These are phyloP conservation scores for Talaromyces nanjingensis DNA, from an alignment of 495 filamentous ascomycete species.

Conservation along the genomic window DNA sequence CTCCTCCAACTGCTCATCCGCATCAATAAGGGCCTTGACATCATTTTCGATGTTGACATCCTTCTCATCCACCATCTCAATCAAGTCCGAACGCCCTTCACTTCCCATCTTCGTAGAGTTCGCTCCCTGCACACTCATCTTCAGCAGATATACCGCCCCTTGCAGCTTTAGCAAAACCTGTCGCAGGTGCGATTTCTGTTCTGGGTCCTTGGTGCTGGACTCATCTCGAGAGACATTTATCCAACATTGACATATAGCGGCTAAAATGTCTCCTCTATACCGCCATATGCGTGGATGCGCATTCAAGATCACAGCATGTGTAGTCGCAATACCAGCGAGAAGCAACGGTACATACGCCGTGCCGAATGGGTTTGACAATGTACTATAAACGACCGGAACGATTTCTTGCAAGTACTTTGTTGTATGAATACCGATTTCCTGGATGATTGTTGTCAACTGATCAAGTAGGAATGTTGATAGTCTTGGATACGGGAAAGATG, in stretches of 20 bases:
- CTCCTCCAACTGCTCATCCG: slow-evolving; percentile 25
- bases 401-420: slow-evolving; percentile 72
- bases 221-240: slow-evolving; percentile 44
- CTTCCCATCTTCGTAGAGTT: slow-evolving; percentile 15
- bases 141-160: slow-evolving; percentile 28
- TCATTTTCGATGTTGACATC: slow-evolving; percentile 19
- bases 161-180: slow-evolving; percentile 42
- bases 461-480: slow-evolving; percentile 50
- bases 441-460: slow-evolving; percentile 45
- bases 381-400: slow-evolving; percentile 57
- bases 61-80: slow-evolving; percentile 19
- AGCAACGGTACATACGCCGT: slow-evolving; percentile 50
- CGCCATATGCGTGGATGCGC: slow-evolving; percentile 65
- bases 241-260: slow-evolving; percentile 61
- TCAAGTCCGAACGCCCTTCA: slow-evolving; percentile 11
- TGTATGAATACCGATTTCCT: slow-evolving; percentile 57
- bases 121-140: slow-evolving; percentile 24
- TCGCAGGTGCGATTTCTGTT: slow-evolving; percentile 9
- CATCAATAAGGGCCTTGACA: slow-evolving; percentile 27
- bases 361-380: slow-evolving; percentile 65
- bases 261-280: slow-evolving; percentile 65
- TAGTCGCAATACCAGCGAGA: slow-evolving; percentile 38
- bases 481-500: slow-evolving; percentile 33
- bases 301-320: slow-evolving; percentile 55
- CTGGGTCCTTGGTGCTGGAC: neutral